Conservation (phyloP, 2,329 filamentous ascomycete species). For the Aureobasidium sp. region DNA sequence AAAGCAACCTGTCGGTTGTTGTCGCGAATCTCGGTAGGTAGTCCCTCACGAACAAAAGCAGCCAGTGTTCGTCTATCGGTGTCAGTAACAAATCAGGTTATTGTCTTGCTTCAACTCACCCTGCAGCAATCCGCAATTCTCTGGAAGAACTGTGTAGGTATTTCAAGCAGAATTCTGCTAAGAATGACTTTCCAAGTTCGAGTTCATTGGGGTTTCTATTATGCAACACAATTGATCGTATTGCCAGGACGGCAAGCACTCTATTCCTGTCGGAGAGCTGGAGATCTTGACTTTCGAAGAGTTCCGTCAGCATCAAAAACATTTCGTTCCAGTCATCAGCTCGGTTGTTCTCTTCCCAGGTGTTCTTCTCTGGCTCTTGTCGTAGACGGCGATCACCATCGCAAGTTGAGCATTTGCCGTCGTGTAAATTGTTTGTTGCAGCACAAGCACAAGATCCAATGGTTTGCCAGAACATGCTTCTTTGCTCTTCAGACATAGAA, state of each 20-base stretch:
- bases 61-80: conserved; percentile 46
- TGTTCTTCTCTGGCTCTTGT: not conserved
- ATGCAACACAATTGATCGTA: conserved; percentile 64
- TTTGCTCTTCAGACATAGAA: conserved; percentile 12
- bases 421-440: not conserved
- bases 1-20: conserved; percentile 64
- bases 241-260: conserved; percentile 61
- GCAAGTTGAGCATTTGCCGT: conserved; percentile 1
- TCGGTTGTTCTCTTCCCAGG: conserved; percentile 6
- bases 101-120: conserved; percentile 21
- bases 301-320: conserved; percentile 8
- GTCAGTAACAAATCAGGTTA: not conserved
- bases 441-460: conserved; percentile 9
- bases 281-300: conserved; percentile 12
- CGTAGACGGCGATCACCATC: not conserved
- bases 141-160: conserved; percentile 75
- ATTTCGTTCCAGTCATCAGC: conserved; percentile 25
- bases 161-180: conserved; percentile 74
- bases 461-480: conserved; percentile 6
- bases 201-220: conserved; percentile 51
- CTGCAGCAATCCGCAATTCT: conserved; percentile 76
- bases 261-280: conserved; percentile 44
- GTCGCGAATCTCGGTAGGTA: conserved; percentile 40
- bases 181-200: conserved; percentile 56
- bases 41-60: conserved; percentile 50